Base-by-base conservation (phyloP, 2,329 filamentous ascomycete genomes). In the Elsinoe batatas region DNA sequence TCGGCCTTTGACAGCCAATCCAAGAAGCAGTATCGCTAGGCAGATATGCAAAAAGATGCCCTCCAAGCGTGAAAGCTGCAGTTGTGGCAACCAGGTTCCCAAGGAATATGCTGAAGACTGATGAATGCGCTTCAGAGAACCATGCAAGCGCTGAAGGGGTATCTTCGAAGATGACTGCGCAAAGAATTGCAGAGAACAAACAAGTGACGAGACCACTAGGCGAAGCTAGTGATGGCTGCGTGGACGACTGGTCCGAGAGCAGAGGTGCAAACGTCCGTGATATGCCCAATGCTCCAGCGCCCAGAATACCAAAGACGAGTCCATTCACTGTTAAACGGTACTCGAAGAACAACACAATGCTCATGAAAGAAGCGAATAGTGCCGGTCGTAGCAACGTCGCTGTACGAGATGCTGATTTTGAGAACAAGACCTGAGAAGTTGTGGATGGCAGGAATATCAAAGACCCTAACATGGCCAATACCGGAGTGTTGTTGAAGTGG, bases 391-490 rank as follows among this genome's bases (percentile, higher is more conserved):
- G 10, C n/a, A 43, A 20, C 32, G 33, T n/a, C 18, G 44, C 13
- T 22, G 30, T 44, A 47, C 30, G n/a, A 10, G 33, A 30, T 10
- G 17, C 32, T 3, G 22, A 12, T 12, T 10, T 20, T 6, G 35
- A 18, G 7, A 22, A 13, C 6, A 38, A 11, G 20, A 38, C 11
- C 8, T 5, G 13, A 12, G 33, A 20, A 3, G 33, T 37, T 18
- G 20, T 18, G 8, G 40, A 20, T 33, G 32, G 44, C 20, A 35
- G 46, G 32, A 53, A 53, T 11, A 51, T 17, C 35, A 47, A 1
- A 35, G 54, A 33, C 17, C 40, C 30, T 32, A 59, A 42, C 56
- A 59, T 59, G 11, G 57, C 38, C 6, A 59, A 40, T 15, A 57
- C 15, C 1, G 54, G 22, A 17, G 54, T 32, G 33, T 57, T 59